Base-by-base conservation (phyloP, 352 stramenopile genomes). In the Phytophthora pini region DNA sequence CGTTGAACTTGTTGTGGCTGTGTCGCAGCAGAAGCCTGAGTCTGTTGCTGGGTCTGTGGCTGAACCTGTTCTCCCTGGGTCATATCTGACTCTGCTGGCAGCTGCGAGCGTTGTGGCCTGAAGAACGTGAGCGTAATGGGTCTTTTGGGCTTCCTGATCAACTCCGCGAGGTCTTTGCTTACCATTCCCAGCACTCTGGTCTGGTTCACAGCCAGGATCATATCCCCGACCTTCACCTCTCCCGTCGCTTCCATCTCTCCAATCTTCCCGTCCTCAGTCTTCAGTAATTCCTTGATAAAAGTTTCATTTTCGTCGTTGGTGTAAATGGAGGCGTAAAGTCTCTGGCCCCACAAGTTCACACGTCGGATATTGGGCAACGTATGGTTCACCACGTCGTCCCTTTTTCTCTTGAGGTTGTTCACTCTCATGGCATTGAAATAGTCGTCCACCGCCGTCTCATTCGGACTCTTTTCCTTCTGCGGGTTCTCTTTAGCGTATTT, bases 301-400 rank as follows among this genome's bases (percentile, higher is more conserved):
- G 86, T 91, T 40, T 77, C 70, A 27, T 76, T 75, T 22, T 65
- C 43, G 15, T 74, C 62, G 49, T 67, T 79, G 32, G 82, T 87
- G 59, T 79, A 79, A 47, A 94, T 90, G 24, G 80, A 84, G 8
- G 85, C 71, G 65, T 86, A 90, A 38, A 94, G 68, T n/a, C 84
- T 72, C 56, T 75, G 44, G 12, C 77, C 84, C 80, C 82, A 92
- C 1, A 94, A 56, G 43, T 52, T 68, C 36, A 94, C 78, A 0
- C 67, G 27, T 4, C 72, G 41, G 1, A 63, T 64, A 15, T 58
- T 65, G n/a, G 26, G 29, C 11, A 50, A 11, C 1, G 13, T 27
- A 6, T 13, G 44, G 27, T 60, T 46, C 40, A 52, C 53, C 5
- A 9, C n/a, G 6, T 82, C 69, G 15, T 72, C 64, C 3, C 77